A percentile compares a stretch with the other conserved stretches of the same genome.
Evolutionary conservation across 1,284 basidiomycete species (phyloP).

Genomic region (Inonotus hispidus): DNA sequence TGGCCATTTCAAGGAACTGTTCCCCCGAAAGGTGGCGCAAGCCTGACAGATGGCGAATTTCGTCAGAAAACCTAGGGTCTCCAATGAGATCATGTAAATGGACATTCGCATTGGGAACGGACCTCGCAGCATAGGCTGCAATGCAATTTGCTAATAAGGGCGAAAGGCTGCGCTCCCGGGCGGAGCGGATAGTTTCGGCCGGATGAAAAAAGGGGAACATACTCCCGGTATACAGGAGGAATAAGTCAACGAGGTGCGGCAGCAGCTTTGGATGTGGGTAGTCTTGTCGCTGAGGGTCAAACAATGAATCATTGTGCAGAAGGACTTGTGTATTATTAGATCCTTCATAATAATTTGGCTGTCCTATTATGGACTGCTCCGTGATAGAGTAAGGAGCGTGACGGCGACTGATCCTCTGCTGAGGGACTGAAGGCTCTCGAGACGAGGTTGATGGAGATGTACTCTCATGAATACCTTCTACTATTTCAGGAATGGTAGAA

Average conservation of each 20-base stretch:
- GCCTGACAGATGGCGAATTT: slow-evolving; percentile 2
- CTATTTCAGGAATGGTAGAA: neutral
- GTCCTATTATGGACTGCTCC: neutral
- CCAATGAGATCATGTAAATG: neutral
- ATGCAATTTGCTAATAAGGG: slow-evolving; percentile 13
- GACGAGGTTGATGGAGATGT: neutral
- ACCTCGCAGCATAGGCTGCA: slow-evolving; percentile 13
- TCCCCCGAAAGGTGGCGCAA: slow-evolving; percentile 8
- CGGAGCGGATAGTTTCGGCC: neutral
- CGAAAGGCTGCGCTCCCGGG: neutral
- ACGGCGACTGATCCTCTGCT: neutral
- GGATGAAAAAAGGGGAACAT: slow-evolving; percentile 12
- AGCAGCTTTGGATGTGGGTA: slow-evolving; percentile 11
- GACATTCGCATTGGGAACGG: neutral
- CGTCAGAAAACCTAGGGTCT: slow-evolving; percentile 9
- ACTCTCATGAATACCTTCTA: neutral
- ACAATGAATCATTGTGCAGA: neutral
- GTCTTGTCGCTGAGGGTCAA: slow-evolving; percentile 6
- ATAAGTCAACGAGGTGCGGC: slow-evolving; percentile 8
- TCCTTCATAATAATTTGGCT: neutral
- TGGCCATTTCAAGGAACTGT: neutral
- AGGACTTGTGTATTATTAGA: neutral
- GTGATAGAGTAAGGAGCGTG: neutral
- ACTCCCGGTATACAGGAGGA: slow-evolving; percentile 7
- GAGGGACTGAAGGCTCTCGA: neutral